Evolutionary conservation across 2,329 filamentous ascomycete species (phyloP).

Genomic region (Sphaerulina musiva): DNA sequence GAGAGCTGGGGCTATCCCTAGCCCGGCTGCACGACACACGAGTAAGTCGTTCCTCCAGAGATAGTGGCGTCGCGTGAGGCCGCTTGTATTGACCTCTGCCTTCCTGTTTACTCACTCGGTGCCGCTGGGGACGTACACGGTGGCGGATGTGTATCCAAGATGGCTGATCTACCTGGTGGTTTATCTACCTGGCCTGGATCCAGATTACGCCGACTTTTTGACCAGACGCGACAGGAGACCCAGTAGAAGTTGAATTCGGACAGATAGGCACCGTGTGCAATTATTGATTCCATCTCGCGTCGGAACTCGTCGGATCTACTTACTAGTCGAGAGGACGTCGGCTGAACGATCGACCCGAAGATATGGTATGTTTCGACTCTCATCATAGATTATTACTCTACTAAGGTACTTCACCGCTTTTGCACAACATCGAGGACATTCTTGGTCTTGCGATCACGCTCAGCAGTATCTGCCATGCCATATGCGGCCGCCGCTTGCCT

Average conservation of each 20-base stretch:
- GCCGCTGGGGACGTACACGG: background rate
- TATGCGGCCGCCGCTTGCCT: constrained; percentile 43
- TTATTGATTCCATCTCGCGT: too few relatives aligned
- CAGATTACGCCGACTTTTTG: background rate
- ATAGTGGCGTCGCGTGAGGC: background rate
- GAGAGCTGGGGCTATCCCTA: background rate
- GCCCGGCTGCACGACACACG: background rate
- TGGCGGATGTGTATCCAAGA: background rate
- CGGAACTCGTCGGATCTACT: too few relatives aligned
- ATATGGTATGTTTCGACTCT: too few relatives aligned
- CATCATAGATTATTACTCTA: too few relatives aligned
- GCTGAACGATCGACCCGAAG: too few relatives aligned
- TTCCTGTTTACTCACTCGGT: background rate
- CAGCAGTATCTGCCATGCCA: constrained; percentile 38
- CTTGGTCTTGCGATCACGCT: constrained; percentile 40
- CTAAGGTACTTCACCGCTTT: background rate
- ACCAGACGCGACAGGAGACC: too few relatives aligned
- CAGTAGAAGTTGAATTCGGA: too few relatives aligned
- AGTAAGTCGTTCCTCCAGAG: background rate
- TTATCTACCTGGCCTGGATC: background rate
- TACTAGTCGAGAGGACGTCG: too few relatives aligned
- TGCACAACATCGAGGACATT: constrained; percentile 37
- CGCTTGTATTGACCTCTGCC: background rate
- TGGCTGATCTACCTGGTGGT: too few relatives aligned
- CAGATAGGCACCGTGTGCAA: too few relatives aligned